Evolutionary conservation across 768 basidiomycete species (phyloP), one percentile per base, ranked within the genome.

Genomic region (Collybiopsis luxurians): DNA sequence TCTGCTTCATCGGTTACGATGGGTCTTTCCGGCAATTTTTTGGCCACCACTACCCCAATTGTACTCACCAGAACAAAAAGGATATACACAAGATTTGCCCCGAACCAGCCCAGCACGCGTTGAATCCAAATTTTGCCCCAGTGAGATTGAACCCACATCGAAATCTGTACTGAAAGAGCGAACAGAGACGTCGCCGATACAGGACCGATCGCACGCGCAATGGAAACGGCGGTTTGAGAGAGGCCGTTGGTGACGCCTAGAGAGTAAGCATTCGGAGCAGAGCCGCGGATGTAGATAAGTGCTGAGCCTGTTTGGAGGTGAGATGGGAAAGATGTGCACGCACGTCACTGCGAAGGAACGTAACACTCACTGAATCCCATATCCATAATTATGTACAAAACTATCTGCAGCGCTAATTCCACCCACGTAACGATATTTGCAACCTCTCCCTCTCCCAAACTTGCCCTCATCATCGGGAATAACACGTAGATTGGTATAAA

Each of bases 231-330:
- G 24, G 73, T 59, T 56, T 75, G 74, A 1, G 70, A 67, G 1
- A 80, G 66, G 0, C 84, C 84, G 56, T 85, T 84, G 17, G 81
- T 82, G 1, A 79, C 76, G 2, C 84, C 84, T 7, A 85, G 69
- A 15, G 82, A 79, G 1, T 78, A 74, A 31, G 73, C 74, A 46
- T 82, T 82, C 4, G 85, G 83, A 4, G 84, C 70, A 11, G 82
- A 72, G 0, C 78, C 80, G 4, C 78, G 76, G 57, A 86, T 79
- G 53, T 76, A 83, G 49, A 86, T 82, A 7, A 49, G 27, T 3
- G 48, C 48, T 24, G 67, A 68, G 36, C 70, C 65, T 57, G 19
- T n/a, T n/a, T n/a, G n/a, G n/a, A n/a, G n/a, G n/a, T n/a, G 11
- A 39, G 40, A 56, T 15, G 10, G 11, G 5, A n/a, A 9, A 52